phyloP scores from a whole-genome alignment of 768 basidiomycete genomes.

The Trichaptum fuscoviolaceum region DNA sequence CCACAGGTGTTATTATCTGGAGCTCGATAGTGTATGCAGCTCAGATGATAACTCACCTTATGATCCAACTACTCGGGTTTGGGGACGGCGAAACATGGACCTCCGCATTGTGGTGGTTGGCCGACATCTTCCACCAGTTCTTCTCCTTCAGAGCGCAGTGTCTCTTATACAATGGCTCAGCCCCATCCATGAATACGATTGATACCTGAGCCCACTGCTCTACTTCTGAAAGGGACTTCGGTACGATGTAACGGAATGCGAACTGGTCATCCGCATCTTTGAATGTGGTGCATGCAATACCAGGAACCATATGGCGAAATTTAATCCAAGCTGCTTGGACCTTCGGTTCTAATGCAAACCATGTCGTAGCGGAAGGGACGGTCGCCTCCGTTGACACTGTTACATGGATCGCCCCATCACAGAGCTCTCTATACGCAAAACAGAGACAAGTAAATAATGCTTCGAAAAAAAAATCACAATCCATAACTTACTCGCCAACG shows the following conservation, averaged over 20 bases:
- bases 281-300: neutral
- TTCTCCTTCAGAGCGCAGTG: constrained; percentile 2
- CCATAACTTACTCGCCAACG: neutral
- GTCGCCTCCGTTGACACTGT: neutral
- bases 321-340: neutral
- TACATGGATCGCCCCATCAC: neutral
- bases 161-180: neutral
- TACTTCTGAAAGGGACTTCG: neutral
- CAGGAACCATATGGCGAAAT: neutral
- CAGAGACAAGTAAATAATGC: neutral
- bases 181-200: constrained; percentile 1
- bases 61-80: neutral
- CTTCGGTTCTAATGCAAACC: neutral
- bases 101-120: neutral
- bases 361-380: neutral
- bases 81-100: constrained; percentile 1
- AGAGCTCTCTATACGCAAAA: neutral
- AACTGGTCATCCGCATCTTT: constrained; percentile 1
- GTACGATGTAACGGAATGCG: constrained; percentile 4
- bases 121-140: constrained; percentile 5
- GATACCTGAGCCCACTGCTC: constrained; percentile 1
- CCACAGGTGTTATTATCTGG: neutral
- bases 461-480: neutral
- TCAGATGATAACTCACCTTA: neutral
- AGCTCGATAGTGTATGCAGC: neutral